Evolutionary conservation across 805 yeast genomes (phyloP), one percentile per base, ranked within the genome.

Genomic region (Yarrowia sp.): DNA sequence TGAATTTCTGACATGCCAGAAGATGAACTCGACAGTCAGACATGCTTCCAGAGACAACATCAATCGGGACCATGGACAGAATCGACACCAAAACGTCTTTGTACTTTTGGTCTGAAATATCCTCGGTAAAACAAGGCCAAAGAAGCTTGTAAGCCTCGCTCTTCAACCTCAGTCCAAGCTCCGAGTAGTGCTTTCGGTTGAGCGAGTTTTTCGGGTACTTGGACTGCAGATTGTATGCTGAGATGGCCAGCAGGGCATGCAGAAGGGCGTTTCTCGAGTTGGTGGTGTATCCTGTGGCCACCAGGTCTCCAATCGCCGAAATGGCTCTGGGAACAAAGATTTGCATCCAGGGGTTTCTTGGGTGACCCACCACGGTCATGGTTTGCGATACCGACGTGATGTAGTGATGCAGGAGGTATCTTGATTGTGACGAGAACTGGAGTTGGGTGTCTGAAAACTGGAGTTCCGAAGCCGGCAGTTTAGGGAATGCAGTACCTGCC

Each of bases 11-110:
- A 79, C 97, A 90, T 73, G 92, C 86, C 68, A 86, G 85, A 67
- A 92, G 81, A 78, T 91, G 91, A 69, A 87, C 84, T 71, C 86
- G 87, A 74, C 97, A 91, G 72, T 90, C 95, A 68, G 89, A 88
- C 93, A 90, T 90, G 0, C 94, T 87, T 2, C 97, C 97, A 91
- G 96, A 89, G 15, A 91, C 93, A 65, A 91, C 88, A 78, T 92
- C 97, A 65, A 92, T 90, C 8, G 93, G 87, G 59, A 89, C 91
- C 97, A 91, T 90, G 2, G 95, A 88, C 76, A 92, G 82, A 26
- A 90, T 87, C 0, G 97, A 95, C 64, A 91, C 89, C 36, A 92
- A 77, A 5, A 91, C 90, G 75, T 91, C 97, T 75, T 92, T 91
- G 77, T 92, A 91, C 75, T 89, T 89, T 74, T 89, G 91, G 68